Base-by-base conservation (phyloP, 1,139 yeast genomes). In the Debaryomyces psychrophilus region DNA sequence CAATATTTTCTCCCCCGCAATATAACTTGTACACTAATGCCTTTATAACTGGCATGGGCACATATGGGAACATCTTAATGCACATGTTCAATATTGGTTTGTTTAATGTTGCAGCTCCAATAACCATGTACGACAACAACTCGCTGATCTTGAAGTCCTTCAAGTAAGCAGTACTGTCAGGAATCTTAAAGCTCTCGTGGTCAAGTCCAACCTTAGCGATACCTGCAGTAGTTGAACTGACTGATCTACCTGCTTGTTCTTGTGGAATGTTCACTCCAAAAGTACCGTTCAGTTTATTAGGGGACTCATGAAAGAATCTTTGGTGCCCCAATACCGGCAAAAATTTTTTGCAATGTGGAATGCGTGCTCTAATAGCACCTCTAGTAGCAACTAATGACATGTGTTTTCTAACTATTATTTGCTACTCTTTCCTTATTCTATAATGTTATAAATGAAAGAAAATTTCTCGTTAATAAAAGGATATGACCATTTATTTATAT, bases 1-100 rank as follows among this genome's bases (percentile, higher is more conserved):
- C 68, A 48, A 85, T 76, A 44, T 81, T 82, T 58, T 88, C 95
- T 44, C 99, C 99, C 31, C 98, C 98, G 63, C 96, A 87, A 69
- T 90, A 92, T 51, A 89, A 77, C 52, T 86, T 85, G 64, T 89
- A 90, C 14, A 92, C 89, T 55, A 90, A 74, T 35, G 81, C 69
- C 66, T 84, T 87, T 54, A 92, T 78, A 35, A 90, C 49, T 49
- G 81, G 75, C 60, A 85, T 74, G 23, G 98, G 98, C 9, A 87
- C 79, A 53, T 77, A 81, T 3, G 95, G 95, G 67, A 87, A 87
- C n/a, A 77, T 44, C 57, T 79, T 82, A 57, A 85, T 84, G 49
- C 85, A 85, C 8, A 77, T 50, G 52, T 83, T 72, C 53, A 87
- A 71, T 22, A 82, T 73, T 37, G 85, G 77, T 57, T 82, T 84